Evolutionary conservation across 805 yeast genomes (phyloP), one percentile per base, ranked within the genome.

Genomic region (Wickerhamiella occidentalis): DNA sequence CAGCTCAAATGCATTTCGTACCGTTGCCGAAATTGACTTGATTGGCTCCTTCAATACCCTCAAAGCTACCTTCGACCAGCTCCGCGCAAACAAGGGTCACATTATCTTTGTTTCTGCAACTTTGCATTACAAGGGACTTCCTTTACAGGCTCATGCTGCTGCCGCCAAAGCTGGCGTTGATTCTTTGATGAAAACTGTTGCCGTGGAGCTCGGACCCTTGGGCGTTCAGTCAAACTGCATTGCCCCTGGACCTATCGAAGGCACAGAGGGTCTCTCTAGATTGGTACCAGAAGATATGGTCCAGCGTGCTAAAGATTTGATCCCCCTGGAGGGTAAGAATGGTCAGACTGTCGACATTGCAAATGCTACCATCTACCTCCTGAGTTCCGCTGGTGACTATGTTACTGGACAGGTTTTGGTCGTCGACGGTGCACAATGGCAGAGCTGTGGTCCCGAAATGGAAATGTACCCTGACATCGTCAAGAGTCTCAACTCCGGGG

Each of bases 141-240:
- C 95, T 12, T 79, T 82, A 68, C 96, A 90, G 66, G 59, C 79
- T 5, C 96, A 90, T 60, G 96, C 87, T 2, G 82, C 88, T 5
- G 96, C 96, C 0, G 96, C 96, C 2, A 90, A 90, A 66, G 95
- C 96, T 1, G 97, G 96, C 22, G 74, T 90, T 38, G 97, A 90
- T 63, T 94, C 96, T 2, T 69, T 88, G 33, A 78, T 85, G 23
- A 79, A 82, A 55, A 81, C 87, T 1, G 66, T 88, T 52, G 94
- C 96, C 1, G 92, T 87, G 5, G 97, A 88, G 66, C 71, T 85
- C 49, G 96, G 96, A 1, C 95, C 96, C 1, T 62, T 85, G 49
- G 96, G 96, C 4, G 74, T 88, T 40, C 75, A 92, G 50, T 75
- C 79, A 42, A 88, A 90, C 63, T 78, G 84, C 59, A 76, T 88